Evolutionary conservation across 148 eudicot species (phyloP).

Genomic region (Drosera capensis): DNA sequence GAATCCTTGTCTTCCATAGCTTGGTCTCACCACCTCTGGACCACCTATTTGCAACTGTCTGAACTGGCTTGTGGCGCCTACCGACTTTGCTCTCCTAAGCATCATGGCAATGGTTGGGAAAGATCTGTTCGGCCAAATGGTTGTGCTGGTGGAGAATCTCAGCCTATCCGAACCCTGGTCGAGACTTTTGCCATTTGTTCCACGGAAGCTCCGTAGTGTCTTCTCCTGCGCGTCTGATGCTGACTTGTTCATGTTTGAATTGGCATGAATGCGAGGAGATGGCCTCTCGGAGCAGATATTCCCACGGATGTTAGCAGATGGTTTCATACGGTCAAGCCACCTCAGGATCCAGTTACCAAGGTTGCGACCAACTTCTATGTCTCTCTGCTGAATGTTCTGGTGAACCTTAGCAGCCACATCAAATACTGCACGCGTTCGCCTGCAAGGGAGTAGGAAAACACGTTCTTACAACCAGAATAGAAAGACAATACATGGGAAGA

Average conservation of each 20-base stretch:
- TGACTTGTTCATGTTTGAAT: conserved; percentile 19
- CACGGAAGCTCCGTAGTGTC: conserved; percentile 15
- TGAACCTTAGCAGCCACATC: conserved; percentile 63
- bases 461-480: background rate
- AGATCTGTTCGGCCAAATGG: conserved; percentile 32
- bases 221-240: conserved; percentile 19
- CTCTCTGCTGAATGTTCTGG: conserved; percentile 58
- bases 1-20: conserved; percentile 13
- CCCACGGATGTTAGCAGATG: conserved; percentile 69
- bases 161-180: conserved; percentile 37
- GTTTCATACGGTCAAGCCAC: conserved; percentile 59
- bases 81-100: conserved; percentile 29
- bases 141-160: conserved; percentile 38
- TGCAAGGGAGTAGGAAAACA: conserved; percentile 7
- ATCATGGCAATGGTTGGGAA: conserved; percentile 43
- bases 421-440: conserved; percentile 59
- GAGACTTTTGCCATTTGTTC: conserved; percentile 10
- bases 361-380: conserved; percentile 61
- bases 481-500: too few relatives aligned
- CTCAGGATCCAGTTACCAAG: conserved; percentile 77
- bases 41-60: conserved; percentile 27
- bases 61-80: conserved; percentile 32
- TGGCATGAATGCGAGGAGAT: conserved; percentile 16
- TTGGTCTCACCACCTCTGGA: conserved; percentile 14
- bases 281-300: conserved; percentile 10